A percentile compares a stretch with the other conserved stretches of the same genome.
Evolutionary conservation across 306 rosid species (phyloP).

Genomic region (Cucumis cinereus): DNA sequence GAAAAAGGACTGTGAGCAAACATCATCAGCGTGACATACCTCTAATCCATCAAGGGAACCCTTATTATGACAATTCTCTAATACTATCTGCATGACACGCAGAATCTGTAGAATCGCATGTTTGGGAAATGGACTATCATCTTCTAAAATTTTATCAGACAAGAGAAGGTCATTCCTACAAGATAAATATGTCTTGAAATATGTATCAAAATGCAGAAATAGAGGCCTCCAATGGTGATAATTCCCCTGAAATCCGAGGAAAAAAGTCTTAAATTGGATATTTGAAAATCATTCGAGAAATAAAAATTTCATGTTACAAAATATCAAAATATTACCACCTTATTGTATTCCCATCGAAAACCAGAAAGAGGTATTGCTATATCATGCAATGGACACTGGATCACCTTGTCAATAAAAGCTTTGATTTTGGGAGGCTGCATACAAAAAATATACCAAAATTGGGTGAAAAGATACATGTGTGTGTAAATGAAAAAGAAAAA

Average conservation of each 20-base stretch:
- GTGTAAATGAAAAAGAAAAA: no score
- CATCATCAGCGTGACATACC: slow-evolving; percentile 29
- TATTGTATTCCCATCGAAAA: slow-evolving; percentile 84
- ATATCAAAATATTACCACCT: slow-evolving; percentile 36
- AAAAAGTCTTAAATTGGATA: slow-evolving; percentile 12
- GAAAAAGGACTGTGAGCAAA: neutral
- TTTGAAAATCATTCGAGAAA: neutral
- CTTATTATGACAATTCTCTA: slow-evolving; percentile 90
- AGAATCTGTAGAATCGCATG: slow-evolving; percentile 78
- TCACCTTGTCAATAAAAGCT: slow-evolving; percentile 81
- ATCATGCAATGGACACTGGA: slow-evolving; percentile 85
- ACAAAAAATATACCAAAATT: slow-evolving; percentile 14
- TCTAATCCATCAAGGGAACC: slow-evolving; percentile 90
- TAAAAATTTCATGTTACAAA: slow-evolving; percentile 5
- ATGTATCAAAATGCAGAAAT: slow-evolving; percentile 79
- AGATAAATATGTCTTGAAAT: slow-evolving; percentile 80
- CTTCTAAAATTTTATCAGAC: slow-evolving; percentile 71
- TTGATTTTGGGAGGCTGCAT: slow-evolving; percentile 90
- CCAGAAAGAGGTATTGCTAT: slow-evolving; percentile 91
- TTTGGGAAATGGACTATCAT: slow-evolving; percentile 72
- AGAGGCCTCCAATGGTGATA: slow-evolving; percentile 96
- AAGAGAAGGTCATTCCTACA: slow-evolving; percentile 79
- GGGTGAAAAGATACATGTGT: neutral
- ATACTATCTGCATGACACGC: slow-evolving; percentile 84
- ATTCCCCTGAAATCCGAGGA: slow-evolving; percentile 58